phyloP scores from a whole-genome alignment of 257 asterid genomes.

The Plantago elongata region DNA sequence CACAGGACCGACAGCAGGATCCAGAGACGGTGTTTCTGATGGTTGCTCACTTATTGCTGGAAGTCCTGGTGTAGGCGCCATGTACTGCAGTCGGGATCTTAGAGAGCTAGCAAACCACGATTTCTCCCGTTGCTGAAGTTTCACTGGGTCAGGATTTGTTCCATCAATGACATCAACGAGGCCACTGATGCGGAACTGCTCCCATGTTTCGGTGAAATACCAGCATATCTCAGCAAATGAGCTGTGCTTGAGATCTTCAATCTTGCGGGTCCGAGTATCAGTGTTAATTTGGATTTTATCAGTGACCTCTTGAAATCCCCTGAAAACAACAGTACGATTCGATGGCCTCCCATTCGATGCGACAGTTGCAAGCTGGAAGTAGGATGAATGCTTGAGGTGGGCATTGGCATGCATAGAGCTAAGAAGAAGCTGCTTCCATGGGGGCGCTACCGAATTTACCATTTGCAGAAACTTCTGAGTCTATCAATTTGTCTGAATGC shows the following conservation, averaged over 20 bases:
- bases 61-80: conserved; percentile 59
- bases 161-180: conserved; percentile 65
- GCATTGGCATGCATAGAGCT: conserved; percentile 67
- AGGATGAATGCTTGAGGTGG: conserved; percentile 67
- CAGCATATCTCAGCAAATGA: conserved; percentile 91
- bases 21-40: conserved; percentile 32
- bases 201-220: conserved; percentile 95
- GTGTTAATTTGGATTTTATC: conserved; percentile 78
- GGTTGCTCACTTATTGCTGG: conserved; percentile 43
- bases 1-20: conserved; percentile 67
- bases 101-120: conserved; percentile 80
- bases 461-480: conserved; percentile 12
- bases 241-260: conserved; percentile 76
- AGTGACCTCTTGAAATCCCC: conserved; percentile 77
- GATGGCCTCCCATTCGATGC: conserved; percentile 61
- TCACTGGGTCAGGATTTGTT: conserved; percentile 48
- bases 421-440: conserved; percentile 90
- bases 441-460: conserved; percentile 49
- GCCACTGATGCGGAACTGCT: conserved; percentile 80
- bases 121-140: conserved; percentile 78
- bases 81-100: conserved; percentile 74
- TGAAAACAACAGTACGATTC: conserved; percentile 96
- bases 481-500: too few species aligned
- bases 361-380: conserved; percentile 82
- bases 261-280: conserved; percentile 79